A percentile compares a stretch with the other conserved stretches of the same genome.
These are phyloP conservation scores for Phialophora macrospora DNA, from an alignment of 2,329 filamentous ascomycete genomes.

Conservation along the genomic window DNA sequence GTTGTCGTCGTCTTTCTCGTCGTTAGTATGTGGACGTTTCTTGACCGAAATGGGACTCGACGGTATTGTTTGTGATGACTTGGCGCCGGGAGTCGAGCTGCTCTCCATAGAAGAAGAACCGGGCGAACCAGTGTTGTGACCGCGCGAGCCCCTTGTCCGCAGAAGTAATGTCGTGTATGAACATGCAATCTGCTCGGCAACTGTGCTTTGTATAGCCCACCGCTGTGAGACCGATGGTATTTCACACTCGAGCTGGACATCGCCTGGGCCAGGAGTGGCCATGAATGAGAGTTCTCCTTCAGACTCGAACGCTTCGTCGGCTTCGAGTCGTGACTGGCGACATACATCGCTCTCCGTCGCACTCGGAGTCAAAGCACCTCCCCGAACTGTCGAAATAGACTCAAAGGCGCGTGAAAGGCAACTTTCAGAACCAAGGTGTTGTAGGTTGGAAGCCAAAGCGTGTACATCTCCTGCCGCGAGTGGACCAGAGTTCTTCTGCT, in stretches of 20 bases:
- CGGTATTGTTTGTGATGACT: neutral
- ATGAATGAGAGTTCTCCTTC: slow-evolving; percentile 5
- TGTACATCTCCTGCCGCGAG: neutral
- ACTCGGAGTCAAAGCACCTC: neutral
- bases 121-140: neutral
- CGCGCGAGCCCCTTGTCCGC: neutral
- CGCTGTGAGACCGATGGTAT: neutral
- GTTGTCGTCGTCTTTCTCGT: neutral
- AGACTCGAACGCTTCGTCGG: neutral
- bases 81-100: neutral
- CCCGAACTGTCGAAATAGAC: neutral
- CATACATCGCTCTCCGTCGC: neutral
- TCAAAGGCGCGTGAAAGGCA: neutral
- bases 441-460: neutral
- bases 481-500: neutral
- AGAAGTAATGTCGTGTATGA: neutral
- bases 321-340: neutral
- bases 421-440: neutral
- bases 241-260: neutral
- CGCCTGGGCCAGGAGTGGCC: neutral
- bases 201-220: neutral
- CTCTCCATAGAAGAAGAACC: neutral
- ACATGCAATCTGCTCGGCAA: neutral
- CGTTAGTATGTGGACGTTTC: neutral
- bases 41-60: neutral